Evolutionary conservation across 371 early-diverging fungal genomes (phyloP).

Genomic region (Aphelidium insulamus): DNA sequence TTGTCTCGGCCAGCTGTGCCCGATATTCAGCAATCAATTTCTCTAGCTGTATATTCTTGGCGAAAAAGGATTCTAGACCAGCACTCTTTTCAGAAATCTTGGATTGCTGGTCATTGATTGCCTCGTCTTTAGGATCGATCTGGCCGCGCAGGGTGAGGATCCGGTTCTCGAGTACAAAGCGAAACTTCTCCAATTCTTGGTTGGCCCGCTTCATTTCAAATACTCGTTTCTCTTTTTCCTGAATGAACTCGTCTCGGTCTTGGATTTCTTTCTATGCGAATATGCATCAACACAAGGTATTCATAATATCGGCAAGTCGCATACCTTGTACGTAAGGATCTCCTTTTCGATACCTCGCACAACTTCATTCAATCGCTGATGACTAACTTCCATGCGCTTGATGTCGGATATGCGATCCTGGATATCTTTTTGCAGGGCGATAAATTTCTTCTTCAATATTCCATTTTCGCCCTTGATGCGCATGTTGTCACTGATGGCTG

Average conservation of each 20-base stretch:
- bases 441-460: conserved; percentile 11
- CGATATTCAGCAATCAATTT: too few relatives aligned
- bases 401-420: conserved; percentile 15
- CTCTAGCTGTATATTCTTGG: too few relatives aligned
- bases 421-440: conserved; percentile 11
- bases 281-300: too few relatives aligned
- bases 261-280: too few relatives aligned
- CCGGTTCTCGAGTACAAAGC: conserved; percentile 27
- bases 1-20: too few relatives aligned
- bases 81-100: too few relatives aligned
- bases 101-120: conserved; percentile 10
- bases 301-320: too few relatives aligned
- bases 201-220: conserved; percentile 25
- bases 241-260: conserved; percentile 26
- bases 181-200: conserved; percentile 30
- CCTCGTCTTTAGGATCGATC: conserved; percentile 20
- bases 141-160: conserved; percentile 22
- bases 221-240: conserved; percentile 25
- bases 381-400: too few relatives aligned
- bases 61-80: too few relatives aligned
- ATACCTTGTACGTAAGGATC: too few relatives aligned
- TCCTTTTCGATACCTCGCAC: too few relatives aligned
- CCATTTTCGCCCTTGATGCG: conserved; percentile 15
- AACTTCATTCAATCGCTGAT: too few relatives aligned
- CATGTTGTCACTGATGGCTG: conserved; percentile 8